Conservation (phyloP, 202 grass and related monocot genomes). For the Setaria italica region DNA sequence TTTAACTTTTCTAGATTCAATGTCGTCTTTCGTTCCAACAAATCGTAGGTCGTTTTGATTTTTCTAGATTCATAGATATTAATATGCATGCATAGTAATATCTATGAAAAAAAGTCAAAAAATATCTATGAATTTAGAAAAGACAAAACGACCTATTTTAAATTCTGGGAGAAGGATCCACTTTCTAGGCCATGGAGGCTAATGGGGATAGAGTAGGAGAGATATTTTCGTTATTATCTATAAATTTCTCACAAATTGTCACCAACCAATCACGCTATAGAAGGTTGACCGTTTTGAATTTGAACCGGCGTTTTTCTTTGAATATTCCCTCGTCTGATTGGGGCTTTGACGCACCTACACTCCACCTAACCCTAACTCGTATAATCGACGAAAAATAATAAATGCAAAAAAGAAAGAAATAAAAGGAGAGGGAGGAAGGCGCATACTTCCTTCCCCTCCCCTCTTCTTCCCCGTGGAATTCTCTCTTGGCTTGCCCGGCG, state of each 20-base stretch:
- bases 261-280: background rate
- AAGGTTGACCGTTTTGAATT: background rate
- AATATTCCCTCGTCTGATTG: constrained; percentile 1
- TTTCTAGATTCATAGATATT: too few species aligned
- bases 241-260: background rate
- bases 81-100: too few species aligned
- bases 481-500: background rate
- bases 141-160: too few species aligned
- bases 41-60: too few species aligned
- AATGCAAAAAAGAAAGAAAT: background rate
- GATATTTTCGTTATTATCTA: background rate
- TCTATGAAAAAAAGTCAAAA: too few species aligned
- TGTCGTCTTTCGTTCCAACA: too few species aligned
- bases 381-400: background rate
- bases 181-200: too few species aligned
- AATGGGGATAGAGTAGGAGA: too few species aligned
- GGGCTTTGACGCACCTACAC: background rate
- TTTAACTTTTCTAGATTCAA: too few species aligned
- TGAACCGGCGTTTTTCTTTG: background rate
- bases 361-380: constrained; percentile 32
- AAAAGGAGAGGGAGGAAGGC: background rate
- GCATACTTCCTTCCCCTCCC: background rate
- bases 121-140: too few species aligned
- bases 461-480: background rate
- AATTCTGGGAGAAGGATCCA: too few species aligned